Evolutionary conservation across 164 flowering plant species (phyloP).

Genomic region (Magnolia kwangsiensis): DNA sequence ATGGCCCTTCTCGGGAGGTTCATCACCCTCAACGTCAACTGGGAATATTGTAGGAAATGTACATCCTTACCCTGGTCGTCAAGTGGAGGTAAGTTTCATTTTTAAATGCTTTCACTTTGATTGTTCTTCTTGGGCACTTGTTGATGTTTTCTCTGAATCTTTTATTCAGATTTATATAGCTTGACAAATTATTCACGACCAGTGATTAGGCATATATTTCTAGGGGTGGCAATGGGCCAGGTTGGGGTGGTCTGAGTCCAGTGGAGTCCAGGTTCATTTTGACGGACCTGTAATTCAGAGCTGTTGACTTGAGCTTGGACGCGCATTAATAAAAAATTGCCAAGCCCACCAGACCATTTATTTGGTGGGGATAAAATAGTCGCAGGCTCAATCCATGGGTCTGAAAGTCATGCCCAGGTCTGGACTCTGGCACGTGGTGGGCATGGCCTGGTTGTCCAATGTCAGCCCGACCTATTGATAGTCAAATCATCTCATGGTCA

Average conservation of each 20-base stretch:
- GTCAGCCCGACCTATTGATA: too few species aligned
- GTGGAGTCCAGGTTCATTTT: not conserved
- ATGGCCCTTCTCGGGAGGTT: slow-evolving; percentile 51
- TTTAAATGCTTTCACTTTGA: not conserved
- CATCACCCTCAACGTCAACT: slow-evolving; percentile 41
- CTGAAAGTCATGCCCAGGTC: too few species aligned
- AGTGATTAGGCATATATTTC: not conserved
- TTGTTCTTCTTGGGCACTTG: not conserved
- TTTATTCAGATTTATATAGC: not conserved
- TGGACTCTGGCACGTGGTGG: too few species aligned
- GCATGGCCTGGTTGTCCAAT: too few species aligned
- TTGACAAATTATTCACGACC: not conserved
- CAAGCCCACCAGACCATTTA: not conserved
- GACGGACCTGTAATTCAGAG: not conserved
- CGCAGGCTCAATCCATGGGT: too few species aligned
- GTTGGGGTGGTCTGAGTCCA: not conserved
- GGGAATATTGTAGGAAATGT: slow-evolving; percentile 44
- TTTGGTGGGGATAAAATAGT: too few species aligned
- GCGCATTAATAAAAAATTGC: not conserved
- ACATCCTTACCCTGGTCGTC: slow-evolving; percentile 51
- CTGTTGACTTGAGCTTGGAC: not conserved
- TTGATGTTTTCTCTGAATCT: not conserved
- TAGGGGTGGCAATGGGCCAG: not conserved
- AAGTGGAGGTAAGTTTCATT: slow-evolving; percentile 53
- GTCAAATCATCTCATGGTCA: too few species aligned